Evolutionary conservation across 2,329 filamentous ascomycete genomes (phyloP).

Genomic region (Acrocalymma vagum): DNA sequence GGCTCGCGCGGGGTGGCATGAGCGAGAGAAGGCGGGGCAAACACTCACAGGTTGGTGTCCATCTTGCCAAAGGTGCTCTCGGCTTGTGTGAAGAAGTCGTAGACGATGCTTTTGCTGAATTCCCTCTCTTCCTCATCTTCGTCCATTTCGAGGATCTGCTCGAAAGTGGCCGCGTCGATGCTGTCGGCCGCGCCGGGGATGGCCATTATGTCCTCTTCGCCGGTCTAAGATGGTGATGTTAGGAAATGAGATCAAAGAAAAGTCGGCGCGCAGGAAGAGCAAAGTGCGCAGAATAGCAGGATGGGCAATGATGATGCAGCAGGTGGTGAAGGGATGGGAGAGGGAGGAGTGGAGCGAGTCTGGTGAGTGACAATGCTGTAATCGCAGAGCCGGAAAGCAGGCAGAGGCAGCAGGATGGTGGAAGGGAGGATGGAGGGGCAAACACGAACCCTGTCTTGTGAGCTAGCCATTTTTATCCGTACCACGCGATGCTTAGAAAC

Average conservation of each 20-base stretch:
- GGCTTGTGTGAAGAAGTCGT: slow-evolving; percentile 92
- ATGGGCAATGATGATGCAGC: slow-evolving; percentile 2
- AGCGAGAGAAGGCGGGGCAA: slow-evolving; percentile 5
- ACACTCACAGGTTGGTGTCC: slow-evolving; percentile 80
- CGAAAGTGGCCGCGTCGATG: slow-evolving; percentile 83
- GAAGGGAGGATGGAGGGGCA: slow-evolving; percentile 37
- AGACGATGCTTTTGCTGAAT: slow-evolving; percentile 88
- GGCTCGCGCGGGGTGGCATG: too few relatives aligned
- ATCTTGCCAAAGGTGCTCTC: slow-evolving; percentile 86
- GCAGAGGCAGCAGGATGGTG: slow-evolving; percentile 16
- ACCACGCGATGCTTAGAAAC: slow-evolving; percentile 24
- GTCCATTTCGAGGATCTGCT: slow-evolving; percentile 98
- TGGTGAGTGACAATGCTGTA: slow-evolving; percentile 12
- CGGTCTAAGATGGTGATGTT: slow-evolving; percentile 25
- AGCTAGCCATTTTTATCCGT: slow-evolving; percentile 40
- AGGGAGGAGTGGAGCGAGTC: neutral
- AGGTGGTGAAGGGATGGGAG: slow-evolving; percentile 6
- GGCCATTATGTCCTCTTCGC: slow-evolving; percentile 45
- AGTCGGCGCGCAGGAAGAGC: slow-evolving; percentile 11
- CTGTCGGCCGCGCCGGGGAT: slow-evolving; percentile 74
- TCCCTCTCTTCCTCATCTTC: slow-evolving; percentile 85
- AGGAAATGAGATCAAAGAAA: slow-evolving; percentile 15
- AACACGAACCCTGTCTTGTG: slow-evolving; percentile 47
- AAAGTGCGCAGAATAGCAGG: slow-evolving; percentile 6
- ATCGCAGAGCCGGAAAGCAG: slow-evolving; percentile 17